phyloP scores from a whole-genome alignment of 352 stramenopile genomes.

The Phytophthora pluvialis region DNA sequence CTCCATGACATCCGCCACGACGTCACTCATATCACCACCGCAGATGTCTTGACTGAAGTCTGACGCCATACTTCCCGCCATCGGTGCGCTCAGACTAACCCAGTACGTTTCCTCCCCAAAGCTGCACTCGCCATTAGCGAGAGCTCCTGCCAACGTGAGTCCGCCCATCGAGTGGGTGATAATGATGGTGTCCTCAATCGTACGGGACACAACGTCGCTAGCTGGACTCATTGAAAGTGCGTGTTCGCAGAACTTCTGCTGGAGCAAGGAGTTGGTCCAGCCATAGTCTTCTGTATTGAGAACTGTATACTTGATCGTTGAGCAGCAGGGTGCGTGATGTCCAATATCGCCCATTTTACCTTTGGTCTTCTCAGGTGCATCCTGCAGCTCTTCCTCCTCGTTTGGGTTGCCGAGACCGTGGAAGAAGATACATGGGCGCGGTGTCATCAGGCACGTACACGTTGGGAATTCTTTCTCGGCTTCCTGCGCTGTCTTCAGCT shows the following conservation, averaged over 20 bases:
- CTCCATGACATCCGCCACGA: background rate
- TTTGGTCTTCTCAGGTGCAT: conserved; percentile 9
- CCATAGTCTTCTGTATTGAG: conserved; percentile 18
- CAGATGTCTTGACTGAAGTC: conserved; percentile 19
- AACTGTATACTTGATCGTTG: conserved; percentile 19
- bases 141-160: conserved; percentile 15
- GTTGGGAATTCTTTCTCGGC: too few species aligned
- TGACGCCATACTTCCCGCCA: conserved; percentile 29
- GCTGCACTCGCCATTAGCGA: conserved; percentile 20
- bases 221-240: conserved; percentile 18
- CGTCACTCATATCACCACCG: background rate
- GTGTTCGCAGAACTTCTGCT: conserved; percentile 28
- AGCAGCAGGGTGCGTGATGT: conserved; percentile 24
- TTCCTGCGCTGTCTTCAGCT: too few species aligned
- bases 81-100: conserved; percentile 21
- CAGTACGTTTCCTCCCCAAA: conserved; percentile 18
- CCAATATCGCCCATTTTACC: conserved; percentile 18
- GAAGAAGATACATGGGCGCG: conserved; percentile 30
- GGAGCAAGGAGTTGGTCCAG: conserved; percentile 16
- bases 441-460: conserved; percentile 11
- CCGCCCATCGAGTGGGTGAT: conserved; percentile 36
- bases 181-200: conserved; percentile 26
- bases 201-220: conserved; percentile 1
- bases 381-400: conserved; percentile 12
- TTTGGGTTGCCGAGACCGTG: conserved; percentile 19